These are phyloP conservation scores for Podaxis carcinomalis DNA, from an alignment of 768 basidiomycete genomes.

Conservation along the genomic window DNA sequence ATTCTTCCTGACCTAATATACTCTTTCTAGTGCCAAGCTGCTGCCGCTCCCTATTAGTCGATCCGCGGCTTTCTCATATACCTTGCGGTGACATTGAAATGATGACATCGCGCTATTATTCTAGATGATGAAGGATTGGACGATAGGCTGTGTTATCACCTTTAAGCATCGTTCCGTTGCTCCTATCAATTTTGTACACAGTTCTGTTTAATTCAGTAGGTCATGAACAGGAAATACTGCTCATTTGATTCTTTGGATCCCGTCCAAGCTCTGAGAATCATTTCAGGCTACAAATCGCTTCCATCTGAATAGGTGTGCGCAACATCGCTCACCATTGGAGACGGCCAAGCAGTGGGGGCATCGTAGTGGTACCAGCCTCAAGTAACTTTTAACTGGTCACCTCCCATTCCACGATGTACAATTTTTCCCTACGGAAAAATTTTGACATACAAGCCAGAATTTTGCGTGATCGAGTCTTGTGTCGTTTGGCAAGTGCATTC, in stretches of 20 bases:
- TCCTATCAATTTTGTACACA: background rate
- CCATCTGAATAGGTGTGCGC: too few relatives aligned
- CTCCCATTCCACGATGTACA: too few relatives aligned
- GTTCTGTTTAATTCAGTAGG: background rate
- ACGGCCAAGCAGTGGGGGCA: too few relatives aligned
- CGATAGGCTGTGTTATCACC: background rate
- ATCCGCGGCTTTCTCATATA: background rate
- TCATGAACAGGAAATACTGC: background rate
- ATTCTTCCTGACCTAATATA: conserved; percentile 10
- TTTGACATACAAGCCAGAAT: too few relatives aligned
- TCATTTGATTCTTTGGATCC: background rate
- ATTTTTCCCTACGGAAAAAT: too few relatives aligned
- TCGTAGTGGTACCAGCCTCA: too few relatives aligned
- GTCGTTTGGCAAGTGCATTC: too few relatives aligned
- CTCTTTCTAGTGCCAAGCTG: conserved; percentile 62
- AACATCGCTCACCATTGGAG: too few relatives aligned
- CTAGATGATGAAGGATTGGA: background rate
- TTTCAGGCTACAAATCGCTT: too few relatives aligned
- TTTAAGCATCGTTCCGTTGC: background rate
- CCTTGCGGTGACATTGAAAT: background rate
- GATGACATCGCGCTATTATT: background rate
- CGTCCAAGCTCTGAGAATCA: background rate
- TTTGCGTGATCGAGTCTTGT: too few relatives aligned
- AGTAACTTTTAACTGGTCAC: too few relatives aligned
- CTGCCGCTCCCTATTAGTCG: conserved; percentile 44